phyloP scores from a whole-genome alignment of 106 monocot genomes.

The Gastrodia elata region DNA sequence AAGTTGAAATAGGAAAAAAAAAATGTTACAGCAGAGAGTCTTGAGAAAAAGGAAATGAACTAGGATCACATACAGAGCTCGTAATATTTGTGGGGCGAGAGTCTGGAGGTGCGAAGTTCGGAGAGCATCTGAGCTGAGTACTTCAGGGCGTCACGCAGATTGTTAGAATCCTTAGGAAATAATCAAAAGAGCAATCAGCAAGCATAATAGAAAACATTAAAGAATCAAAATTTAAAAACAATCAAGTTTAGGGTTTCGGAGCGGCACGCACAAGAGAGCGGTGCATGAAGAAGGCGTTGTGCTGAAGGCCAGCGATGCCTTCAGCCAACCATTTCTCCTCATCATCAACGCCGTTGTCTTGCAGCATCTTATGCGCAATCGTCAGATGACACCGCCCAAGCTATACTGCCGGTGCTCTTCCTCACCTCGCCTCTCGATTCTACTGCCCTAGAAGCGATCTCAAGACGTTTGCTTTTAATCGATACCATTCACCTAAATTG shows the following conservation, averaged over 20 bases:
- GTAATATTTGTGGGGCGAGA: slow-evolving; percentile 77
- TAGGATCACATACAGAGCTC: slow-evolving; percentile 63
- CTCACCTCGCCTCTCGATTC: background rate
- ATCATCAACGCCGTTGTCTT: slow-evolving; percentile 60
- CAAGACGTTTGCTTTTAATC: background rate
- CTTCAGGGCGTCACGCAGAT: slow-evolving; percentile 90
- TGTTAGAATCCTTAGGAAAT: slow-evolving; percentile 62
- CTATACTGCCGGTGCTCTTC: background rate
- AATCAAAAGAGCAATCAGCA: background rate
- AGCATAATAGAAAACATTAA: background rate
- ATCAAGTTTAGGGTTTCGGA: slow-evolving; percentile 11
- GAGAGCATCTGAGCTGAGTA: slow-evolving; percentile 98
- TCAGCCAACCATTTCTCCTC: slow-evolving; percentile 99
- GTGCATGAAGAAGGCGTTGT: slow-evolving; percentile 98
- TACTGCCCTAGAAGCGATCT: background rate
- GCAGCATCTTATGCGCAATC: slow-evolving; percentile 22
- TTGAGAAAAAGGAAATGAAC: background rate
- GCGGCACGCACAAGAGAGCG: slow-evolving; percentile 54
- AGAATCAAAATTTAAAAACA: background rate
- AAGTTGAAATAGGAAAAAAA: background rate
- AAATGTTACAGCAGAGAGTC: background rate
- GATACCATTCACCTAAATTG: background rate
- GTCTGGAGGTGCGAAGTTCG: slow-evolving; percentile 79
- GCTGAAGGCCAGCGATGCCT: slow-evolving; percentile 94
- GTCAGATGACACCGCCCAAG: background rate